Conservation (phyloP, 2,329 filamentous ascomycete genomes). For the Chaetomium strumarium region DNA sequence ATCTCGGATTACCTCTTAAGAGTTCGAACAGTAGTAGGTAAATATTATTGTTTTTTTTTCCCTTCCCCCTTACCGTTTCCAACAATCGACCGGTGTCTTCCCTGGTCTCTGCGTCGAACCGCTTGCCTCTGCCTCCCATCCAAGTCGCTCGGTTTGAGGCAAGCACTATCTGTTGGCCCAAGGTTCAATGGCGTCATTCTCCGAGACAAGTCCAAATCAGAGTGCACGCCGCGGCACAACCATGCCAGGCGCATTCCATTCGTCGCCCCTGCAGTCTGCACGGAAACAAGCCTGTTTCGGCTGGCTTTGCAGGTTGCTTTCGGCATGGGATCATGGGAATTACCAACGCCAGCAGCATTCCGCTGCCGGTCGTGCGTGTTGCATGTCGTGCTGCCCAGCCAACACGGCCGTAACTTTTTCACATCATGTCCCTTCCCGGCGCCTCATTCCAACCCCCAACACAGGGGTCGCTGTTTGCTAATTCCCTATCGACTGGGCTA, state of each 20-base stretch:
- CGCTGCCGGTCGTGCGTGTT: not conserved
- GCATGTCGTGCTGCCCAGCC: constrained; percentile 4
- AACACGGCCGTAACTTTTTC: not conserved
- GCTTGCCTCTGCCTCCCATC: no score
- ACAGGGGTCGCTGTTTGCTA: not conserved
- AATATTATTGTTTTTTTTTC: no score
- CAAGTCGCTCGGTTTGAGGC: no score
- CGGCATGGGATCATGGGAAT: not conserved
- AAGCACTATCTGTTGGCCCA: no score
- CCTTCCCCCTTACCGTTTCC: no score
- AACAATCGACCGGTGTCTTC: no score
- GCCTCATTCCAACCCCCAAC: not conserved
- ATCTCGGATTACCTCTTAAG: no score
- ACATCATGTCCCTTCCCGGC: not conserved
- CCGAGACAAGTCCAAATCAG: constrained; percentile 3
- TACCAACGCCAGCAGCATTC: constrained; percentile 1
- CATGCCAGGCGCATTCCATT: not conserved
- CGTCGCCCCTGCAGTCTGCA: not conserved
- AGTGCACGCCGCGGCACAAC: not conserved
- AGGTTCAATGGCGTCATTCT: constrained; percentile 13
- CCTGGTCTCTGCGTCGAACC: no score
- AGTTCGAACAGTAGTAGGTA: no score
- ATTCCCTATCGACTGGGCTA: not conserved
- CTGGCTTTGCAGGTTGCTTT: not conserved
- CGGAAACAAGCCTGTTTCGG: constrained; percentile 1